phyloP scores from a whole-genome alignment of 495 filamentous ascomycete species.

The Aspergillus sclerotioniger region DNA sequence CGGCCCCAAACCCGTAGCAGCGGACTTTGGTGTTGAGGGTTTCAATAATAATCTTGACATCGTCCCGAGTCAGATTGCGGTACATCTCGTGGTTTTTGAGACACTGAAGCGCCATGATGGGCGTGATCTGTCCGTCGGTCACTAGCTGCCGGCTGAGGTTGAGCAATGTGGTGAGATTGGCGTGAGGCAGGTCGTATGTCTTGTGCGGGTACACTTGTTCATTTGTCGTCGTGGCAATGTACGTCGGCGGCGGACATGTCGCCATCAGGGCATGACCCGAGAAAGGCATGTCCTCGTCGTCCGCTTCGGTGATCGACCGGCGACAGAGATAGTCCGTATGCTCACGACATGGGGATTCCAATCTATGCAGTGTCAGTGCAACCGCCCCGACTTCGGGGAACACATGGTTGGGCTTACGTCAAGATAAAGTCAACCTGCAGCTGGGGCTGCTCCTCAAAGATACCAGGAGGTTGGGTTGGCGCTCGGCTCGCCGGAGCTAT shows the following conservation, averaged over 20 bases:
- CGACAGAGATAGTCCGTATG: conserved; percentile 72
- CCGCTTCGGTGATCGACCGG: conserved; percentile 45
- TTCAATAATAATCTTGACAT: conserved; percentile 70
- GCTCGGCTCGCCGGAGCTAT: conserved; percentile 23
- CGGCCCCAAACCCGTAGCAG: conserved; percentile 82
- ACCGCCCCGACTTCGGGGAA: background rate
- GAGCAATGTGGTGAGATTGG: conserved; percentile 74
- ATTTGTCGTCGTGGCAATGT: conserved; percentile 42
- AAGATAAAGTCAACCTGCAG: conserved; percentile 94
- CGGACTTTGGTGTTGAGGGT: conserved; percentile 76
- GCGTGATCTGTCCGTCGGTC: conserved; percentile 92
- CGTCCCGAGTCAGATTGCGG: conserved; percentile 57
- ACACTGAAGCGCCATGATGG: conserved; percentile 89
- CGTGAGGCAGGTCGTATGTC: conserved; percentile 57
- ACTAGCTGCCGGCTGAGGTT: conserved; percentile 81
- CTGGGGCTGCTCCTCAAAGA: conserved; percentile 75
- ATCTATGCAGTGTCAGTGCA: conserved; percentile 39
- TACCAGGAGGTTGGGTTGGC: conserved; percentile 41
- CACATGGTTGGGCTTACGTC: conserved; percentile 62
- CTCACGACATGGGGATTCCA: conserved; percentile 93
- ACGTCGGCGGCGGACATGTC: conserved; percentile 69
- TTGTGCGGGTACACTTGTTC: conserved; percentile 44
- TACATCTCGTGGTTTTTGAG: conserved; percentile 71
- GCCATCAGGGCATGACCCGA: conserved; percentile 90
- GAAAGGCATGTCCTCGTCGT: conserved; percentile 51